These are phyloP conservation scores for Pachyrhizus erosus DNA, from an alignment of 306 rosid genomes.

Conservation along the genomic window DNA sequence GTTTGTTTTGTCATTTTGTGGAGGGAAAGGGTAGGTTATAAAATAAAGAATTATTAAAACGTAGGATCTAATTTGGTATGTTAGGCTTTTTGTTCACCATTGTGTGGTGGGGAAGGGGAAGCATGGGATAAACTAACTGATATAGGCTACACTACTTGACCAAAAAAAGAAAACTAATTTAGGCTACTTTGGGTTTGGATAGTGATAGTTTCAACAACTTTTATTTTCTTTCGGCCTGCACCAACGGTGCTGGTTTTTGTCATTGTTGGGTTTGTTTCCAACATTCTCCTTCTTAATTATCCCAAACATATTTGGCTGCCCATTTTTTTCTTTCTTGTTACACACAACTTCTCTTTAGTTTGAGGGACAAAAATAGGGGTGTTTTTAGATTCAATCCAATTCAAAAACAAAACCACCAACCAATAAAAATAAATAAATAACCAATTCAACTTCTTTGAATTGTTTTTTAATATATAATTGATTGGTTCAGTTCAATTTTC, in stretches of 20 bases:
- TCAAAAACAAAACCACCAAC: no score
- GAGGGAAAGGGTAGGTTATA: not conserved
- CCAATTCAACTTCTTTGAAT: no score
- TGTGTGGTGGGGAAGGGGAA: not conserved
- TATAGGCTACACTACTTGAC: no score
- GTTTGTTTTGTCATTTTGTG: no score
- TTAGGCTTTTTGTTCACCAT: not conserved
- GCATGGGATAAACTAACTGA: no score
- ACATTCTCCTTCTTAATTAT: not conserved
- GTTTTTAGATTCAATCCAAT: no score
- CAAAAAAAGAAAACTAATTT: not conserved
- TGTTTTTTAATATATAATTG: no score
- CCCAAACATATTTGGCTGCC: not conserved
- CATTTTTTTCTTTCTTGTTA: no score
- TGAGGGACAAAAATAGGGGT: no score
- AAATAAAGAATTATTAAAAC: not conserved
- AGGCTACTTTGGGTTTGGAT: not conserved
- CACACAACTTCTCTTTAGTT: no score
- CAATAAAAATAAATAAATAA: no score
- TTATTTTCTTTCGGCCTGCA: not conserved
- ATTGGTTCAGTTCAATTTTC: no score
- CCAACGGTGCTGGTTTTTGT: not conserved
- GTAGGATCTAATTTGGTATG: not conserved
- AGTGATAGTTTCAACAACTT: not conserved
- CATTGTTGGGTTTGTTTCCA: not conserved